phyloP scores from a whole-genome alignment of 2,329 filamentous ascomycete species.

The Zasmidium cellare region DNA sequence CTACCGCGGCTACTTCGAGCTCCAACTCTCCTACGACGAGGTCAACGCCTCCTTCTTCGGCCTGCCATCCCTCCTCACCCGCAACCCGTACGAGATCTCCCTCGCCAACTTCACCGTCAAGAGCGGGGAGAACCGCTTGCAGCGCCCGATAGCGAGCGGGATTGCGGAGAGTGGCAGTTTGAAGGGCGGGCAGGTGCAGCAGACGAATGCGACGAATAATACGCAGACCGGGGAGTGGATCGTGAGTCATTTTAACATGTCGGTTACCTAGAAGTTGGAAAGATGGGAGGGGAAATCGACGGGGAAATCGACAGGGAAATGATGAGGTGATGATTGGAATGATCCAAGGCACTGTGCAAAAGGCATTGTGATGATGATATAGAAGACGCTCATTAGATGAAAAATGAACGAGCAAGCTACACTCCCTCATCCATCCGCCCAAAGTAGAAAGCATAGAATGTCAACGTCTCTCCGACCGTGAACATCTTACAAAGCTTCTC shows the following conservation, averaged over 20 bases:
- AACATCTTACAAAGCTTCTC: no score
- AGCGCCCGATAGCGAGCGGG: constrained; percentile 51
- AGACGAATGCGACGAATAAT: constrained; percentile 38
- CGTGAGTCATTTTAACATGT: constrained; percentile 11
- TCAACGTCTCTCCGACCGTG: no score
- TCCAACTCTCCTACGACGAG: constrained; percentile 58
- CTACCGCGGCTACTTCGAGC: constrained; percentile 71
- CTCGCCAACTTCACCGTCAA: constrained; percentile 70
- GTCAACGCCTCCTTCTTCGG: constrained; percentile 67
- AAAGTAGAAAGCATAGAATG: no score
- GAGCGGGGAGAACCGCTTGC: constrained; percentile 60
- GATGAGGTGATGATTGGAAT: no score
- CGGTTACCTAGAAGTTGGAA: constrained; percentile 15
- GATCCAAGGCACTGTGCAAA: no score
- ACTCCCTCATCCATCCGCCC: no score
- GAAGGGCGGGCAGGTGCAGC: constrained; percentile 46
- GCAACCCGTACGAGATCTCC: constrained; percentile 65
- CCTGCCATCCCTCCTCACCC: constrained; percentile 57
- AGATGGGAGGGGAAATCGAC: not conserved
- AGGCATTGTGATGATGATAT: no score
- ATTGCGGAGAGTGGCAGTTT: constrained; percentile 59
- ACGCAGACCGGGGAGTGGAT: constrained; percentile 32
- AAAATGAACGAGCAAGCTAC: no score
- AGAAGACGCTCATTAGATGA: no score
- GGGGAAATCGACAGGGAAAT: no score